phyloP scores from a whole-genome alignment of 306 rosid species.

The Ormosia semicastrata region DNA sequence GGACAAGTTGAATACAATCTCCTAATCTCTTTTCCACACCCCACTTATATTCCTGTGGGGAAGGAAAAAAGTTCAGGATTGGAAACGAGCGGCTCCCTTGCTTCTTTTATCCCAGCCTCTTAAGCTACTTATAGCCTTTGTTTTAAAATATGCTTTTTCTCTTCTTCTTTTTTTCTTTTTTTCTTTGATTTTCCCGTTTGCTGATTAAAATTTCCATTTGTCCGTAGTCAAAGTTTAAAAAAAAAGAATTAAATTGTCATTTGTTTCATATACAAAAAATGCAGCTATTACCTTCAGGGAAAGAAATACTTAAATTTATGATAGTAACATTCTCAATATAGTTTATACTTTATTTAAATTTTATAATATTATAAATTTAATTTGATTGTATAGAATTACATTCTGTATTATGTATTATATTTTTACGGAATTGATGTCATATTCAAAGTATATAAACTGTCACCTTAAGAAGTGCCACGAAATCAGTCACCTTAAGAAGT shows the following conservation, averaged over 20 bases:
- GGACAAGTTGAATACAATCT: conserved; percentile 9
- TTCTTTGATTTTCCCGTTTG: not conserved
- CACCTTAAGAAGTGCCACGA: too few species aligned
- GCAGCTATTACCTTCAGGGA: not conserved
- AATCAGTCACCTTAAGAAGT: too few species aligned
- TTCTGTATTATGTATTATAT: not conserved
- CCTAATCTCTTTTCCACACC: not conserved
- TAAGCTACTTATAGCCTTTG: not conserved
- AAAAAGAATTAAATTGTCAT: not conserved
- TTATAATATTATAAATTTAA: not conserved
- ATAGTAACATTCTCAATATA: not conserved
- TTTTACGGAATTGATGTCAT: too few species aligned
- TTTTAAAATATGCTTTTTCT: not conserved
- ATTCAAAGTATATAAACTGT: too few species aligned
- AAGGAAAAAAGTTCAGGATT: conserved; percentile 6
- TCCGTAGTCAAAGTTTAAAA: not conserved
- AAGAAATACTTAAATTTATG: not conserved
- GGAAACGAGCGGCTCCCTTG: conserved; percentile 17
- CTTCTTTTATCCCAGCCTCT: conserved; percentile 13
- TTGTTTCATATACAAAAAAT: not conserved
- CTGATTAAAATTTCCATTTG: not conserved
- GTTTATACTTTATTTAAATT: not conserved
- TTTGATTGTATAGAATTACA: not conserved
- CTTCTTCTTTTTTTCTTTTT: not conserved
- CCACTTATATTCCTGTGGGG: conserved; percentile 11